Percentiles rank a stretch among this genome's conserved stretches.
phyloP scores from a whole-genome alignment of 768 basidiomycete species.

The Tubosaeta brunneosetosa region DNA sequence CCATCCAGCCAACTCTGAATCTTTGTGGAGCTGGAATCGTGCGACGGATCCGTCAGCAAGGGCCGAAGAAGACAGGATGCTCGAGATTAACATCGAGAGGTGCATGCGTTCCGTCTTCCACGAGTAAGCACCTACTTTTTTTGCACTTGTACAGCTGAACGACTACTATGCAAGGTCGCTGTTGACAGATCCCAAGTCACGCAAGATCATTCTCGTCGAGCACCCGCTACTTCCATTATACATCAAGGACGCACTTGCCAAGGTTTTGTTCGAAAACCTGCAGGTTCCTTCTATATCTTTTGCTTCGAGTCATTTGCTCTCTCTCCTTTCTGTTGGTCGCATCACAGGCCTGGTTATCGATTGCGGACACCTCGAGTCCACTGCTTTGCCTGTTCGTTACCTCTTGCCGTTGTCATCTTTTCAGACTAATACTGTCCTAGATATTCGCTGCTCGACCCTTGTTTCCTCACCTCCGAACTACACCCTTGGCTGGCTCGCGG shows the following conservation, averaged over 20 bases:
- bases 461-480: conserved; percentile 76
- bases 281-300: conserved; percentile 95
- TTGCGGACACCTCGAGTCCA: conserved; percentile 88
- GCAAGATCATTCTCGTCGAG: conserved; percentile 92
- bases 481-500: conserved; percentile 82
- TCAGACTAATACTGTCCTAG: conserved; percentile 38
- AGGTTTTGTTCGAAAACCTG: conserved; percentile 83
- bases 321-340: conserved; percentile 79
- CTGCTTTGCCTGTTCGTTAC: conserved; percentile 71
- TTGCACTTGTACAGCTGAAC: conserved; percentile 7
- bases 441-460: conserved; percentile 88
- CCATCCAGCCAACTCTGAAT: conserved; percentile 35
- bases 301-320: conserved; percentile 80
- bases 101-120: conserved; percentile 77
- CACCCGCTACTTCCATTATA: conserved; percentile 81
- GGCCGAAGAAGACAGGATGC: conserved; percentile 68
- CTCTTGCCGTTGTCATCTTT: not conserved
- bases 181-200: conserved; percentile 89
- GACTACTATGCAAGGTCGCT: conserved; percentile 58
- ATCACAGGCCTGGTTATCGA: conserved; percentile 94
- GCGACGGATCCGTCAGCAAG: conserved; percentile 51
- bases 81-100: conserved; percentile 65
- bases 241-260: conserved; percentile 85
- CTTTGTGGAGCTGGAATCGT: conserved; percentile 60
- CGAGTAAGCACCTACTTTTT: conserved; percentile 50